phyloP scores from a whole-genome alignment of 2,329 filamentous ascomycete genomes.

The Aspergillus pseudotamarii region DNA sequence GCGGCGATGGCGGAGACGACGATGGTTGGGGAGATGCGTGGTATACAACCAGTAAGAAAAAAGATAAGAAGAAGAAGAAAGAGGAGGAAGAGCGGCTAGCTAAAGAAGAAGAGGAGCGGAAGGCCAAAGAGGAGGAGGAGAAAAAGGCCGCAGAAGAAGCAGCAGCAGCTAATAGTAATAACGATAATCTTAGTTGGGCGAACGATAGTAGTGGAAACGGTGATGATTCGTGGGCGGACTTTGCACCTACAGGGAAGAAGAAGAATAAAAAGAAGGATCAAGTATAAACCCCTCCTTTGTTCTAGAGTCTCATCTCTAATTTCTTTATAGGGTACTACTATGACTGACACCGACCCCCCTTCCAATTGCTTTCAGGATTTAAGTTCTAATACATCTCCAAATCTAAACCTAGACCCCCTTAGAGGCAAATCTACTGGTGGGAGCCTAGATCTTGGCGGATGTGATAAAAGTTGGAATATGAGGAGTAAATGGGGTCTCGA shows the following conservation, averaged over 20 bases:
- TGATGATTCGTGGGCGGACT: constrained; percentile 57
- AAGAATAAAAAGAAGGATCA: constrained; percentile 63
- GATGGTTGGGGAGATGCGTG: constrained; percentile 45
- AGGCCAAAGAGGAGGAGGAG: constrained; percentile 32
- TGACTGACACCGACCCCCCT: constrained; percentile 39
- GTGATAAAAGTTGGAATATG: constrained; percentile 63
- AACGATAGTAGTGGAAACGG: constrained; percentile 46
- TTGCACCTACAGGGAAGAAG: constrained; percentile 52
- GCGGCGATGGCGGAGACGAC: constrained; percentile 37
- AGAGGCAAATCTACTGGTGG: constrained; percentile 42
- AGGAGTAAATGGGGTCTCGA: constrained; percentile 52
- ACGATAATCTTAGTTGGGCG: constrained; percentile 48
- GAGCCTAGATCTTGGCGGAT: constrained; percentile 55
- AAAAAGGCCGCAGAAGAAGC: constrained; percentile 31
- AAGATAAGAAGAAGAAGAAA: constrained; percentile 39
- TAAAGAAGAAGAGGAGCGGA: constrained; percentile 30
- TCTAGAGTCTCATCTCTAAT: background rate
- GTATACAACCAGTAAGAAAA: constrained; percentile 39
- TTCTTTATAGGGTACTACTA: constrained; percentile 30
- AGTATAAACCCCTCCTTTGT: constrained; percentile 37
- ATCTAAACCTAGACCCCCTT: constrained; percentile 58
- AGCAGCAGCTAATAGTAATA: constrained; percentile 25
- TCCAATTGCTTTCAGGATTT: constrained; percentile 67
- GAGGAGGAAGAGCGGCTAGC: constrained; percentile 30
- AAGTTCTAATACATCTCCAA: constrained; percentile 60